A percentile compares a stretch with the other conserved stretches of the same genome.
Conservation (phyloP, 1,284 basidiomycete species). For the Austroboletus rostrupii region DNA sequence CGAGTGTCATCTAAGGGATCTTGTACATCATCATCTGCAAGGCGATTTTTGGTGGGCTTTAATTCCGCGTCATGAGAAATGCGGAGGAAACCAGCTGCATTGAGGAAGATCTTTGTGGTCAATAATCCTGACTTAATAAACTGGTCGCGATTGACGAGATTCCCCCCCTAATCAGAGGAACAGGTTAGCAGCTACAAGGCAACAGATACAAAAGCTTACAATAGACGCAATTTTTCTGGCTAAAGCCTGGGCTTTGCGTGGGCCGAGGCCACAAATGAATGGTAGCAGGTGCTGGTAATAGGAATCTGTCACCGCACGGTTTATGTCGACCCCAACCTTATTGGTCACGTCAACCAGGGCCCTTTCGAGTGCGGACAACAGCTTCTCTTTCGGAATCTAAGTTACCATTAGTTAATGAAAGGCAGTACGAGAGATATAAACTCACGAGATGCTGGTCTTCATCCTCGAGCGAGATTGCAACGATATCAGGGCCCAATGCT, state of each 20-base stretch:
- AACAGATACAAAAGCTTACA: slow-evolving; percentile 39
- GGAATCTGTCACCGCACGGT: slow-evolving; percentile 80
- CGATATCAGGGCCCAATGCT: slow-evolving; percentile 78
- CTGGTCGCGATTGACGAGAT: slow-evolving; percentile 78
- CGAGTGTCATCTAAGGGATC: slow-evolving; percentile 95
- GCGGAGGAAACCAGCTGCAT: slow-evolving; percentile 86
- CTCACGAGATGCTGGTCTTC: slow-evolving; percentile 84
- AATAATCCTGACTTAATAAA: slow-evolving; percentile 79
- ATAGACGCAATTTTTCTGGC: slow-evolving; percentile 77
- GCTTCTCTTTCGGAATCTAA: slow-evolving; percentile 82
- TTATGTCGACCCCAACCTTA: slow-evolving; percentile 93
- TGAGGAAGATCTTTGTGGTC: slow-evolving; percentile 86
- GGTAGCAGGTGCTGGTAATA: slow-evolving; percentile 89
- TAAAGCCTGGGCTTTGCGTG: slow-evolving; percentile 87
- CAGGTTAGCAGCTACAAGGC: slow-evolving; percentile 9
- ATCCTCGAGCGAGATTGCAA: slow-evolving; percentile 77
- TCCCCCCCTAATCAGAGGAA: slow-evolving; percentile 61
- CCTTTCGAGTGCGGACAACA: slow-evolving; percentile 80
- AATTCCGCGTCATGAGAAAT: slow-evolving; percentile 73
- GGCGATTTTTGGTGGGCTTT: slow-evolving; percentile 60
- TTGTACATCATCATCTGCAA: slow-evolving; percentile 68
- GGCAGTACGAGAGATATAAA: slow-evolving; percentile 10
- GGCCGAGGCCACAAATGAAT: slow-evolving; percentile 92
- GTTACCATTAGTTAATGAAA: slow-evolving; percentile 10
- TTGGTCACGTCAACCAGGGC: slow-evolving; percentile 88